Evolutionary conservation across 2,329 filamentous ascomycete genomes (phyloP).

Genomic region (Colletotrichum australisinense): DNA sequence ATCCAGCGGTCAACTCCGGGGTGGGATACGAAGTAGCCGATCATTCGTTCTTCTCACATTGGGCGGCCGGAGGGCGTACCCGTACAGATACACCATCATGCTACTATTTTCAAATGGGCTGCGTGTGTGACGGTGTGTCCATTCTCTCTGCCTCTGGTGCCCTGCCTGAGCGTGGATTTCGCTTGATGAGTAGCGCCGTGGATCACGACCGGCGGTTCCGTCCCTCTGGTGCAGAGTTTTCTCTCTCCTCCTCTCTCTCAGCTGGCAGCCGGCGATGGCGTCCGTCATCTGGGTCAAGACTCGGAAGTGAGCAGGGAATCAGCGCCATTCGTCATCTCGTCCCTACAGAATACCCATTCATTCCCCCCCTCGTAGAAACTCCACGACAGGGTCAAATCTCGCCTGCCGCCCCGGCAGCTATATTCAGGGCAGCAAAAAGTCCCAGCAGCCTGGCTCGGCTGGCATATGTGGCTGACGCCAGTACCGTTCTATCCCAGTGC

Average conservation of each 20-base stretch:
- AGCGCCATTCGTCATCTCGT: neutral
- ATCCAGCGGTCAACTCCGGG: slow-evolving; percentile 11
- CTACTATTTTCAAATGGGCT: neutral
- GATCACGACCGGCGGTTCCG: slow-evolving; percentile 24
- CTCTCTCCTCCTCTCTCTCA: neutral
- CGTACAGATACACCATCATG: neutral
- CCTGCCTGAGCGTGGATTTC: slow-evolving; percentile 10
- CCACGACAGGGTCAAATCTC: neutral
- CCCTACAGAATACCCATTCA: neutral
- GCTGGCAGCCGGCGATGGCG: neutral
- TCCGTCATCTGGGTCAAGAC: neutral
- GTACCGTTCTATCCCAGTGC: slow-evolving; percentile 18
- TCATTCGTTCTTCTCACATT: neutral
- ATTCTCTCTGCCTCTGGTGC: neutral
- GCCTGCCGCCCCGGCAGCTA: neutral
- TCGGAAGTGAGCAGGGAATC: slow-evolving; percentile 1
- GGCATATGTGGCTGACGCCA: slow-evolving; percentile 23
- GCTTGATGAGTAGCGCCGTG: slow-evolving; percentile 13
- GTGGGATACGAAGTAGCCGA: neutral
- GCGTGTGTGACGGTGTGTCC: neutral
- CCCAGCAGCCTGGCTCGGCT: slow-evolving; percentile 27
- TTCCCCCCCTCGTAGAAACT: neutral
- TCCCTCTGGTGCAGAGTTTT: slow-evolving; percentile 6
- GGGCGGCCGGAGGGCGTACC: neutral
- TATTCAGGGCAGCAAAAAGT: neutral